Conservation (phyloP, 441 rosid genomes). For the Gossypium laxum region DNA sequence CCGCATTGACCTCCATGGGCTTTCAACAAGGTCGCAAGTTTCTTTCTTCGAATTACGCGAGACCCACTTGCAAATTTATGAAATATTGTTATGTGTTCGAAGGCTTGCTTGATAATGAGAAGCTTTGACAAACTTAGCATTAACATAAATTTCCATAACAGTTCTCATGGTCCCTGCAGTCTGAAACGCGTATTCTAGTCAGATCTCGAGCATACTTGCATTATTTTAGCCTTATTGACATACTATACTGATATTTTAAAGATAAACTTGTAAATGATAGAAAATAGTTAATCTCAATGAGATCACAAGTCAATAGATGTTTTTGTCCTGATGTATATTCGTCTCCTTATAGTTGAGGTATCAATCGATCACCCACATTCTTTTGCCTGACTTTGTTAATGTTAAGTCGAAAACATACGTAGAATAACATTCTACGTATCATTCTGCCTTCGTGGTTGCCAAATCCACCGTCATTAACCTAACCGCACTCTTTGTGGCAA, state of each 20-base stretch:
- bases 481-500: not conserved
- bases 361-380: not conserved
- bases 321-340: not conserved
- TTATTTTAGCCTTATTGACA: not conserved
- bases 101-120: no score
- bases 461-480: slow-evolving; percentile 1
- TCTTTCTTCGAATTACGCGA: not conserved
- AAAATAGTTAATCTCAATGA: not conserved
- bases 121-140: not conserved
- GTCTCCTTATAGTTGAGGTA: not conserved
- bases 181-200: not conserved
- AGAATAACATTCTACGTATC: not conserved
- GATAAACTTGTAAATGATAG: not conserved
- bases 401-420: not conserved
- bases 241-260: not conserved
- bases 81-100: not conserved
- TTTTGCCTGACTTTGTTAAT: not conserved
- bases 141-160: not conserved
- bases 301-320: not conserved
- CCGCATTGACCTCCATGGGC: not conserved
- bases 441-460: not conserved
- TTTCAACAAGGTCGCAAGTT: not conserved
- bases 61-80: not conserved
- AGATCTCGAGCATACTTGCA: not conserved
- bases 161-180: not conserved